Evolutionary conservation across 306 rosid species (phyloP), one percentile per base, ranked within the genome.

Genomic region (Fragaria nilgerrensis): DNA sequence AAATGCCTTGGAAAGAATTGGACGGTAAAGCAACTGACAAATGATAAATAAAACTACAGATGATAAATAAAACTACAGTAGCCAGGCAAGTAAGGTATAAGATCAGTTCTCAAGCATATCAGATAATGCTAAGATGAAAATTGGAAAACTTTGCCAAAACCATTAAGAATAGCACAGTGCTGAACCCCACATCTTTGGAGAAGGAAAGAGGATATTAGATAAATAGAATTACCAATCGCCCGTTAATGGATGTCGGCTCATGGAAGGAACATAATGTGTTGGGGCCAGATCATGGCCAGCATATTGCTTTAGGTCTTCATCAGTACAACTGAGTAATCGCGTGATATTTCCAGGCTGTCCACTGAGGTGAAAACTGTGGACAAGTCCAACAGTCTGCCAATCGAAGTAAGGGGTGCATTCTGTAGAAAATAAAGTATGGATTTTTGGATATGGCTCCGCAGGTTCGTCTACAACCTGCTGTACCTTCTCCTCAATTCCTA

Each of bases 271-370:
- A 76, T 90, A 86, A 84, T 95, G 99, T n/a, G 99, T 95, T 47
- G 97, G 97, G 78, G 97, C 99, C 71, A 95, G 87, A 77, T 95
- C 91, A 74, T 82, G 88, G 77, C 97, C 99, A 76, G 87, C 78
- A 79, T 95, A 95, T 72, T 86, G 72, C 84, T 77, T 78, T 73
- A 95, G 86, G 81, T 89, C 96, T 72, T 89, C 91, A 48, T 87
- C 91, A 0, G 95, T 85, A 82, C 99, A 95, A 91, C 99, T 95
- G 53, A 92, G 97, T 78, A 95, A 93, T 73, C 97, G 91, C 23
- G 99, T 95, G 76, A 95, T 85, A 76, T 95, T 92, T 82, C 99
- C 99, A 11, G 97, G 99, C 85, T 95, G 99, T 70, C 97, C 96
- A 73, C 97, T 91, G 50, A 32, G 75, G 79, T 49, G 88, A 82